Conservation (phyloP, 148 eudicot species). For the Dysphania ambrosioides region DNA sequence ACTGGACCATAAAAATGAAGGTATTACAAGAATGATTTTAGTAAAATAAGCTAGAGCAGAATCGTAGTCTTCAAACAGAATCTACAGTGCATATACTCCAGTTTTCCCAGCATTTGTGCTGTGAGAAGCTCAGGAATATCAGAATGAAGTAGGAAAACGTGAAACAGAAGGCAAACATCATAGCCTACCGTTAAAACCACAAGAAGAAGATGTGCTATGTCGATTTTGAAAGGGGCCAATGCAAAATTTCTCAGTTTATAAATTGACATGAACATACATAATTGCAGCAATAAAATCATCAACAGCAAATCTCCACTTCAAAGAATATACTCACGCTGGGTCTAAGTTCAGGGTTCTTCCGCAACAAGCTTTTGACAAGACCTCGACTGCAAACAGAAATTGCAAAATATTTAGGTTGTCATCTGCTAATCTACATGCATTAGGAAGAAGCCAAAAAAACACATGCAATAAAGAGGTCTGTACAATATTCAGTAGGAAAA, state of each 20-base stretch:
- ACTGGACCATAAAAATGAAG: background rate
- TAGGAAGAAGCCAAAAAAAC: background rate
- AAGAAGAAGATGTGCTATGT: background rate
- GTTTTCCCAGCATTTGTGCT: background rate
- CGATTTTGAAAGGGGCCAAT: background rate
- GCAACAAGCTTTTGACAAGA: constrained; percentile 85
- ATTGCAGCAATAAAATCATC: constrained; percentile 7
- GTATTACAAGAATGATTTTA: background rate
- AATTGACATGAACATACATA: background rate
- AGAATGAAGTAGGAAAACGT: background rate
- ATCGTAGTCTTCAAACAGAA: background rate
- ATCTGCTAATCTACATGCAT: constrained; percentile 4
- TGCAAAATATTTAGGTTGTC: constrained; percentile 9
- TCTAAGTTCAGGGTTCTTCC: constrained; percentile 89
- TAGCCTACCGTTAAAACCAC: background rate
- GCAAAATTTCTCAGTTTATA: background rate
- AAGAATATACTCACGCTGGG: constrained; percentile 59
- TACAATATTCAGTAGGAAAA: background rate
- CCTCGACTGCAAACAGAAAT: constrained; percentile 68
- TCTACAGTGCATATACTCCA: background rate
- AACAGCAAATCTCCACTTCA: background rate
- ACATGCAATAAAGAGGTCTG: constrained; percentile 10
- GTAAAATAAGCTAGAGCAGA: background rate
- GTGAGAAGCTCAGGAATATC: background rate
- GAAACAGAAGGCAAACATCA: background rate